These are phyloP conservation scores for Sphagnurus paluster DNA, from an alignment of 1,284 basidiomycete species.

Conservation along the genomic window DNA sequence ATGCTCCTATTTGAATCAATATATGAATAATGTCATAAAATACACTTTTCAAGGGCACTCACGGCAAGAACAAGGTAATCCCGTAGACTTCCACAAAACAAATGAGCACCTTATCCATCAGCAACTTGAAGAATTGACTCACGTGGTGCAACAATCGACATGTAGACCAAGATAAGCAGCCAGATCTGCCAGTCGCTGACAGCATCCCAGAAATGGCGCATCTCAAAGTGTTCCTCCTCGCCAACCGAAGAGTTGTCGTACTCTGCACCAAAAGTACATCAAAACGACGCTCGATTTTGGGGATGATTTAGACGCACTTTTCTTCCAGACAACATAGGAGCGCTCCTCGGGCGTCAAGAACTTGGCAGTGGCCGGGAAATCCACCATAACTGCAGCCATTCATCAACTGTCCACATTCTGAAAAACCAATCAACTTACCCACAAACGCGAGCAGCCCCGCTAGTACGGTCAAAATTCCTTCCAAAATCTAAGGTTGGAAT, in stretches of 20 bases:
- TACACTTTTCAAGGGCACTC: slow-evolving; percentile 24
- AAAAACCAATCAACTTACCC: slow-evolving; percentile 30
- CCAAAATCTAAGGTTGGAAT: slow-evolving; percentile 43
- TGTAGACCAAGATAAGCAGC: slow-evolving; percentile 54
- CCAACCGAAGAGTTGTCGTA: slow-evolving; percentile 67
- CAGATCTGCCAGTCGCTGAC: slow-evolving; percentile 65
- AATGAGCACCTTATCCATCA: too few species aligned
- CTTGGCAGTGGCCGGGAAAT: slow-evolving; percentile 55
- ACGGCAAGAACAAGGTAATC: slow-evolving; percentile 69
- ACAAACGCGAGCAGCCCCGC: slow-evolving; percentile 45
- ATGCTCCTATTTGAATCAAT: slow-evolving; percentile 48
- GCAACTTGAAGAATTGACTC: slow-evolving; percentile 32
- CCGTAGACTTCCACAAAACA: slow-evolving; percentile 47
- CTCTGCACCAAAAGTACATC: slow-evolving; percentile 40
- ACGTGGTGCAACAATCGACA: slow-evolving; percentile 62
- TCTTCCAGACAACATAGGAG: slow-evolving; percentile 59
- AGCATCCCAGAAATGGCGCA: slow-evolving; percentile 53
- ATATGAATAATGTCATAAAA: not conserved
- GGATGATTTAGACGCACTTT: slow-evolving; percentile 48
- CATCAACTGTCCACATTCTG: not conserved
- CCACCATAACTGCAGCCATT: slow-evolving; percentile 55
- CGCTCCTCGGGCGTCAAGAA: slow-evolving; percentile 64
- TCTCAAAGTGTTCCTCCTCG: slow-evolving; percentile 61
- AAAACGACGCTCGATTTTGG: not conserved
- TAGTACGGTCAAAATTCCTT: slow-evolving; percentile 51